Percentiles rank a stretch among this genome's conserved stretches.
phyloP scores from a whole-genome alignment of 257 asterid genomes.

The Nicotiana paniculata region DNA sequence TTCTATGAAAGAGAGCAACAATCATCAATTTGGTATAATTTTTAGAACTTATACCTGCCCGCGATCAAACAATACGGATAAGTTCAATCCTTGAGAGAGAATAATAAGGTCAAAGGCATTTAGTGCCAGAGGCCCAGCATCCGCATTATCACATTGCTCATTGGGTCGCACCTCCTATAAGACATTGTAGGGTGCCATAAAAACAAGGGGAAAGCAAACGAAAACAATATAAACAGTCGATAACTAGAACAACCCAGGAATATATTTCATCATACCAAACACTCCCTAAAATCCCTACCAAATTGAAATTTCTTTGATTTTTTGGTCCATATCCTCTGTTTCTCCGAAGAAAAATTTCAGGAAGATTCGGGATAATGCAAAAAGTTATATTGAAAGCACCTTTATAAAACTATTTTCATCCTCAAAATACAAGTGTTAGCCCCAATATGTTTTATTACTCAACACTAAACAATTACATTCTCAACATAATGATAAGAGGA shows the following conservation, averaged over 20 bases:
- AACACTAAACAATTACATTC: neutral
- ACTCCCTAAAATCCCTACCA: neutral
- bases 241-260: neutral
- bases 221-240: neutral
- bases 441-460: neutral
- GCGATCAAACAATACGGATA: conserved; percentile 79
- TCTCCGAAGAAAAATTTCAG: neutral
- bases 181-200: conserved; percentile 14
- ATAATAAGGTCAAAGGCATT: conserved; percentile 94
- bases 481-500: neutral
- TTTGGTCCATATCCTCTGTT: neutral
- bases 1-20: neutral
- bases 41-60: conserved; percentile 45
- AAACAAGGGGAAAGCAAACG: neutral
- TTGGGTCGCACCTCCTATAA: conserved; percentile 55
- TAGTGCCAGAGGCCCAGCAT: conserved; percentile 75
- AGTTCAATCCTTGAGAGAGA: conserved; percentile 93
- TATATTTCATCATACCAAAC: neutral
- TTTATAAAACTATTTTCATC: neutral
- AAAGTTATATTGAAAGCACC: neutral
- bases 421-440: neutral
- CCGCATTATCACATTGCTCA: conserved; percentile 52
- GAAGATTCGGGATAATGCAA: neutral
- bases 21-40: neutral
- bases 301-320: neutral